These are phyloP conservation scores for Paracamarosporium sp. DNA, from an alignment of 2,329 filamentous ascomycete genomes.

Conservation along the genomic window DNA sequence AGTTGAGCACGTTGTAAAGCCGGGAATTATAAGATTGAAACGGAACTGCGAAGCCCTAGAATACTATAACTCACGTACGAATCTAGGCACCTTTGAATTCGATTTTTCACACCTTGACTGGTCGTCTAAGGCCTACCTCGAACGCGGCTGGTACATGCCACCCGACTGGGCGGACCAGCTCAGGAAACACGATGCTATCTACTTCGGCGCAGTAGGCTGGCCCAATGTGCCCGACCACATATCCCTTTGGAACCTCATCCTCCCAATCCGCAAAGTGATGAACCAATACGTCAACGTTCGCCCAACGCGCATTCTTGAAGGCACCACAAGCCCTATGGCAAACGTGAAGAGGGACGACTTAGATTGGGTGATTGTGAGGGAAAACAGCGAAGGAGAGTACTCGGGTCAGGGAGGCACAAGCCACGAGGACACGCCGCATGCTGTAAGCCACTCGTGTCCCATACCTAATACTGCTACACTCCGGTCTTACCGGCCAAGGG, in stretches of 20 bases:
- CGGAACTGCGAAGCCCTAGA: too few species aligned
- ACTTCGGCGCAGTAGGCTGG: conserved; percentile 67
- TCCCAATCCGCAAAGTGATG: conserved; percentile 71
- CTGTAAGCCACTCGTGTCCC: too few species aligned
- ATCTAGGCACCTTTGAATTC: conserved; percentile 51
- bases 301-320: conserved; percentile 54
- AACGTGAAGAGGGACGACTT: conserved; percentile 47
- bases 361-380: conserved; percentile 57
- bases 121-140: conserved; percentile 56
- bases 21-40: background rate
- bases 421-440: conserved; percentile 48
- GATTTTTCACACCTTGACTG: conserved; percentile 61
- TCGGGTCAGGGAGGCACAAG: conserved; percentile 55
- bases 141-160: conserved; percentile 61
- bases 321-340: conserved; percentile 49
- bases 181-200: conserved; percentile 60
- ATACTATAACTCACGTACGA: background rate
- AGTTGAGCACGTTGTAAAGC: background rate
- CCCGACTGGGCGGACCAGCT: conserved; percentile 58
- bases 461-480: too few species aligned
- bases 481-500: too few species aligned
- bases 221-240: conserved; percentile 71
- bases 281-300: conserved; percentile 74
- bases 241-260: conserved; percentile 70
- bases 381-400: conserved; percentile 58